Conservation (phyloP, 169 alveolate genomes). For the Sarcocystis neurona region DNA sequence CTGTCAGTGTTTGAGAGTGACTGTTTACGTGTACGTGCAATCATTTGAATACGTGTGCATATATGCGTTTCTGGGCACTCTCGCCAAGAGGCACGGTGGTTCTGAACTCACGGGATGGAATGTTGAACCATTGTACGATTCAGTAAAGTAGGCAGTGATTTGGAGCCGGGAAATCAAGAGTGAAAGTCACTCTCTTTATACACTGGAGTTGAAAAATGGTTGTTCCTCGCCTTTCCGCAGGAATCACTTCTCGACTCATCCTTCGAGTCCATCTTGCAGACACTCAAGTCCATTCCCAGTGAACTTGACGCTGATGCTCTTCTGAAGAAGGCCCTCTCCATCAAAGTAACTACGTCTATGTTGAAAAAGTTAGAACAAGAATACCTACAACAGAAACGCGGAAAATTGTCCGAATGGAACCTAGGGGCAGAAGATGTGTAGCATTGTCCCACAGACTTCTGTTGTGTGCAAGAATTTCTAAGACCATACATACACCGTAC, state of each 20-base stretch:
- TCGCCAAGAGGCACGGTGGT: neutral
- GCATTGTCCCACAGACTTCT: too few species aligned
- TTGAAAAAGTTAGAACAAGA: slow-evolving; percentile 55
- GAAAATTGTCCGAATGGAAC: too few species aligned
- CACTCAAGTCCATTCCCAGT: slow-evolving; percentile 60
- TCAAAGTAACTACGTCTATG: slow-evolving; percentile 65
- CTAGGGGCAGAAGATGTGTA: too few species aligned
- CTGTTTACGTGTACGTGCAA: too few species aligned
- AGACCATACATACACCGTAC: too few species aligned
- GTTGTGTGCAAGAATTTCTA: too few species aligned
- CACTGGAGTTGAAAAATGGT: neutral
- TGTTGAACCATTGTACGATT: neutral
- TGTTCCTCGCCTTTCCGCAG: neutral
- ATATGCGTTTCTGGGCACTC: neutral
- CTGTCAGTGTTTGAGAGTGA: too few species aligned
- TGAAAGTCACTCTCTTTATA: neutral
- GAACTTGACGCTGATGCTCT: slow-evolving; percentile 61
- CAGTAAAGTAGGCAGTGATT: neutral
- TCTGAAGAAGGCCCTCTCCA: slow-evolving; percentile 68
- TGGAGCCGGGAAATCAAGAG: neutral
- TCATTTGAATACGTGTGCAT: too few species aligned
- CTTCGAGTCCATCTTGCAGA: slow-evolving; percentile 60
- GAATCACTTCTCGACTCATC: slow-evolving; percentile 48
- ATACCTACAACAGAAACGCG: slow-evolving; percentile 16
- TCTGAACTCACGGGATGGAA: neutral